These are phyloP conservation scores for Pyrenochaeta sp. DNA, from an alignment of 2,329 filamentous ascomycete species.

Conservation along the genomic window DNA sequence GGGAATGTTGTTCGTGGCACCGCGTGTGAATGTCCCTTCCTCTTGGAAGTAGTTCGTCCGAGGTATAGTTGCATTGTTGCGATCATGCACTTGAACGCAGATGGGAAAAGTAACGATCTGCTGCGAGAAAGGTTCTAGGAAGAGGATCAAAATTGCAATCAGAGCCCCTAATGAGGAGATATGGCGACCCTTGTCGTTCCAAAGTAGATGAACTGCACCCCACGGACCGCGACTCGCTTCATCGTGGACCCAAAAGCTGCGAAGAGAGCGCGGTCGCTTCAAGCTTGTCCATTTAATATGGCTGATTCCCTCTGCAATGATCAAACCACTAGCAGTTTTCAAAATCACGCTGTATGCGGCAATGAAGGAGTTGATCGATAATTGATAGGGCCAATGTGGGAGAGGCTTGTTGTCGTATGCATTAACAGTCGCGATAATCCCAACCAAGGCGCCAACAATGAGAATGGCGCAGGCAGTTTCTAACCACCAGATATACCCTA, in stretches of 20 bases:
- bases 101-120: conserved; percentile 7
- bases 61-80: background rate
- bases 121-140: conserved; percentile 12
- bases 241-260: conserved; percentile 8
- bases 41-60: conserved; percentile 4
- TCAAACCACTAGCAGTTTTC: conserved; percentile 11
- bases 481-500: conserved; percentile 16
- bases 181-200: conserved; percentile 1
- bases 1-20: background rate
- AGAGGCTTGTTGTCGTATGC: conserved; percentile 13
- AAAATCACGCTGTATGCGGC: conserved; percentile 18
- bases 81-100: conserved; percentile 2
- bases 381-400: conserved; percentile 25
- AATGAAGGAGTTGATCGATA: conserved; percentile 38
- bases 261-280: background rate
- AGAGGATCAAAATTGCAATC: conserved; percentile 3
- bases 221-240: conserved; percentile 13
- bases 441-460: conserved; percentile 10
- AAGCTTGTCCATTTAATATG: conserved; percentile 21
- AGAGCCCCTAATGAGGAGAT: conserved; percentile 6
- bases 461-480: conserved; percentile 13
- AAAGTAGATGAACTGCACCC: conserved; percentile 5
- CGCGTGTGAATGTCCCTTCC: background rate
- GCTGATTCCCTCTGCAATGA: conserved; percentile 19
- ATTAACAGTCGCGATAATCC: conserved; percentile 11